A percentile compares a stretch with the other conserved stretches of the same genome.
Conservation (phyloP, 495 filamentous ascomycete genomes). For the Cryomyces minteri region DNA sequence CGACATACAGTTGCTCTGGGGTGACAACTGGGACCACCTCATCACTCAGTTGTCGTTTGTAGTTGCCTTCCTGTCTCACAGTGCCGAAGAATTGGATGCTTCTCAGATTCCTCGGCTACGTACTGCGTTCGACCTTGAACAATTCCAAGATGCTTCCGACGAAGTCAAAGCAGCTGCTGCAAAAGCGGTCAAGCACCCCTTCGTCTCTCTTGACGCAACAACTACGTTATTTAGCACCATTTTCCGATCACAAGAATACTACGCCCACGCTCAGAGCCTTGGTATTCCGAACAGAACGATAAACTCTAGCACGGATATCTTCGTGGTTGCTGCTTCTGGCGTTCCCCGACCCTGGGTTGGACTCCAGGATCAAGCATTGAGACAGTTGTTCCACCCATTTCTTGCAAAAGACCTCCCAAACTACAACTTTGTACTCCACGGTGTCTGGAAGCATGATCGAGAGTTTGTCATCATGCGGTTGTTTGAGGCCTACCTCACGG, state of each 20-base stretch:
- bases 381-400: slow-evolving; percentile 41
- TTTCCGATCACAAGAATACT: slow-evolving; percentile 25
- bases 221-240: slow-evolving; percentile 36
- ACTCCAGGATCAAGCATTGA: slow-evolving; percentile 42
- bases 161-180: slow-evolving; percentile 51
- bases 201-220: slow-evolving; percentile 76
- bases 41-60: slow-evolving; percentile 84
- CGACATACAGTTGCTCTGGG: slow-evolving; percentile 78
- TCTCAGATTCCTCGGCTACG: slow-evolving; percentile 66
- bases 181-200: slow-evolving; percentile 61
- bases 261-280: slow-evolving; percentile 19
- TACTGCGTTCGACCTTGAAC: slow-evolving; percentile 53
- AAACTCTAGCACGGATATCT: slow-evolving; percentile 50
- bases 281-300: slow-evolving; percentile 42
- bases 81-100: slow-evolving; percentile 56
- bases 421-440: slow-evolving; percentile 70
- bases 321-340: slow-evolving; percentile 59
- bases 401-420: slow-evolving; percentile 44
- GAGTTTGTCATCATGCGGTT: slow-evolving; percentile 65
- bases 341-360: slow-evolving; percentile 45
- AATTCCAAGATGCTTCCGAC: slow-evolving; percentile 55
- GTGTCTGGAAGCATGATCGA: slow-evolving; percentile 73
- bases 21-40: slow-evolving; percentile 69
- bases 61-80: slow-evolving; percentile 54
- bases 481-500: slow-evolving; percentile 56